Conservation (phyloP, 2,329 filamentous ascomycete species). For the Aaosphaeria arxii region DNA sequence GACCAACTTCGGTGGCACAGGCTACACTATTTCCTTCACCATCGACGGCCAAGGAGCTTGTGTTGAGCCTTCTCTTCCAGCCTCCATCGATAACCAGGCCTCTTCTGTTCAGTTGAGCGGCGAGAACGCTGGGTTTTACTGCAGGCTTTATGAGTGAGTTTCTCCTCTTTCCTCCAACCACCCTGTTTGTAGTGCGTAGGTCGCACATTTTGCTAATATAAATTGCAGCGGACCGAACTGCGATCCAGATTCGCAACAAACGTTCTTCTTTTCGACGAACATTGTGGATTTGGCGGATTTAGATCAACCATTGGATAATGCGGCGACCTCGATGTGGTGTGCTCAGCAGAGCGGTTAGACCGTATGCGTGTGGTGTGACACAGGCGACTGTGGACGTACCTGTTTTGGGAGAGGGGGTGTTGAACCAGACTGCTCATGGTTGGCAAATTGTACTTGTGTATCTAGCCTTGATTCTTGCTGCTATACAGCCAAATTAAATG, state of each 20-base stretch:
- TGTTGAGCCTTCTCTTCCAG: neutral
- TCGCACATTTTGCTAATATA: neutral
- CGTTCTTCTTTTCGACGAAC: conserved; percentile 2
- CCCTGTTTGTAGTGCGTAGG: neutral
- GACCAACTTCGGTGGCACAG: neutral
- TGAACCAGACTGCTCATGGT: too few species aligned
- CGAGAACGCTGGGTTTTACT: conserved; percentile 1
- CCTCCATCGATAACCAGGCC: neutral
- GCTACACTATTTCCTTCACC: neutral
- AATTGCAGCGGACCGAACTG: neutral
- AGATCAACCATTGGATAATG: neutral
- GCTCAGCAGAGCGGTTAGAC: neutral
- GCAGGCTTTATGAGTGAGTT: neutral
- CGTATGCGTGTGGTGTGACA: neutral
- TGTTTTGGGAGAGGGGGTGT: too few species aligned
- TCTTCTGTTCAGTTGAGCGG: neutral
- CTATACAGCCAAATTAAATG: too few species aligned
- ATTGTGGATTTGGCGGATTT: neutral
- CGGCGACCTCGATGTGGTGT: neutral
- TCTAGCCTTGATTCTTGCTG: too few species aligned
- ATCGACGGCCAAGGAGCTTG: neutral
- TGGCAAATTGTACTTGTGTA: too few species aligned
- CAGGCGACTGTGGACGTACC: too few species aligned
- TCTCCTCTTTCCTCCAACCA: neutral
- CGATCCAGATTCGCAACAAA: neutral